A percentile compares a stretch with the other conserved stretches of the same genome.
These are phyloP conservation scores for Podospora didyma DNA, from an alignment of 495 filamentous ascomycete species.

Conservation along the genomic window DNA sequence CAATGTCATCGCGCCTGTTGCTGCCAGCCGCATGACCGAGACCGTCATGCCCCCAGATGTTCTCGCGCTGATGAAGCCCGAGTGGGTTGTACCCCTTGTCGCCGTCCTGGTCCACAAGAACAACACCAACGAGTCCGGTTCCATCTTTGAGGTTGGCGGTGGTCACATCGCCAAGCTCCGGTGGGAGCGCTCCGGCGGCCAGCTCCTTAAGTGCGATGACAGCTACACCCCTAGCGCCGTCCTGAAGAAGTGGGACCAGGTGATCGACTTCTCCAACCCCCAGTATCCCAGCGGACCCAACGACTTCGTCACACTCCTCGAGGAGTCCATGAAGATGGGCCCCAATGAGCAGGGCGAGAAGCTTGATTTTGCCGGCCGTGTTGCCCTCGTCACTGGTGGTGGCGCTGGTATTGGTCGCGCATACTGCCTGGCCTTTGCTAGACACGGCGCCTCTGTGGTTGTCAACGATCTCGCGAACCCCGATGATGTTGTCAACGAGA, in stretches of 20 bases:
- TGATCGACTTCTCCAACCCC: slow-evolving; percentile 82
- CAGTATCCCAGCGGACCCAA: slow-evolving; percentile 81
- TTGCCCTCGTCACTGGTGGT: slow-evolving; percentile 89
- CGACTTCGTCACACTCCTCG: slow-evolving; percentile 83
- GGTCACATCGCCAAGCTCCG: slow-evolving; percentile 90
- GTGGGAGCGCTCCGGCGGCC: slow-evolving; percentile 93
- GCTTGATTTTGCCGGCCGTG: slow-evolving; percentile 84
- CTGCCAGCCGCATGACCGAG: slow-evolving; percentile 94
- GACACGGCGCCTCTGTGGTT: slow-evolving; percentile 82
- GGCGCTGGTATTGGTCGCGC: slow-evolving; percentile 89
- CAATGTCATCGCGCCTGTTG: slow-evolving; percentile 96
- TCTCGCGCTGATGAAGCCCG: slow-evolving; percentile 82
- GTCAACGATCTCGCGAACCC: slow-evolving; percentile 95
- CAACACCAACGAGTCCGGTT: slow-evolving; percentile 78
- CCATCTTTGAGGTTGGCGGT: slow-evolving; percentile 91
- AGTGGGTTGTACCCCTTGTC: slow-evolving; percentile 94
- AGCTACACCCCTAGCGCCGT: slow-evolving; percentile 85
- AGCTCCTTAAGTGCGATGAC: slow-evolving; percentile 84
- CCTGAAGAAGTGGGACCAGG: slow-evolving; percentile 80
- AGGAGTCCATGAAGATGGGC: slow-evolving; percentile 75
- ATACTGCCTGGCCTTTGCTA: slow-evolving; percentile 89
- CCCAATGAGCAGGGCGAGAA: slow-evolving; percentile 71
- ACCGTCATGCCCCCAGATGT: slow-evolving; percentile 97
- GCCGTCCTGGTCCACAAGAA: slow-evolving; percentile 85
- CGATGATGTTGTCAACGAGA: slow-evolving; percentile 88